Conservation (phyloP, 2,329 filamentous ascomycete genomes). For the Monilinia laxa region DNA sequence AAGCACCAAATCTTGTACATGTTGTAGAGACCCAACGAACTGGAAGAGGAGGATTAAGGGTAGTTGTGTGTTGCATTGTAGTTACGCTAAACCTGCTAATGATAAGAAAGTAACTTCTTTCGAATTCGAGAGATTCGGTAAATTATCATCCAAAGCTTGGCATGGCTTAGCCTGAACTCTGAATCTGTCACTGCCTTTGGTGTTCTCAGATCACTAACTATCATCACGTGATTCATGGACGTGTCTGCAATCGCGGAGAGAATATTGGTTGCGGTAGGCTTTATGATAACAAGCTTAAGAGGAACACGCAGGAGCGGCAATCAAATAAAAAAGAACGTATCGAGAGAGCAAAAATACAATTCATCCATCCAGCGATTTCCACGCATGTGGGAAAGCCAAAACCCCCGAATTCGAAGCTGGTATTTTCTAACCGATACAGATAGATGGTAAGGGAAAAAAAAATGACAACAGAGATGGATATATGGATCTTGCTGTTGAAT, state of each 20-base stretch:
- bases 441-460: not conserved
- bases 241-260: not conserved
- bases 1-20: not conserved
- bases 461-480: not conserved
- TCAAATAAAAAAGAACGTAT: not conserved
- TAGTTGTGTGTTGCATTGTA: not conserved
- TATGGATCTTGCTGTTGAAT: not conserved
- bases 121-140: accelerated
- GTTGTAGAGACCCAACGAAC: not conserved
- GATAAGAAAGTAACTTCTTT: not conserved
- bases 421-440: not conserved
- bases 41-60: not conserved
- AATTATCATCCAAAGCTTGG: not conserved
- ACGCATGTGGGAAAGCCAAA: not conserved
- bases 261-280: not conserved
- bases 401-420: not conserved
- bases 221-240: too few relatives aligned
- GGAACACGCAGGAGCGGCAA: not conserved
- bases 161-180: not conserved
- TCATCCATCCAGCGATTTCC: not conserved
- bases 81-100: too few relatives aligned
- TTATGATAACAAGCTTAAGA: not conserved
- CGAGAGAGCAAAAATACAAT: not conserved
- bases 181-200: not conserved
- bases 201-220: not conserved